Evolutionary conservation across 148 eudicot genomes (phyloP), one percentile per base, ranked within the genome.

Genomic region (Fallopia convolvulus): DNA sequence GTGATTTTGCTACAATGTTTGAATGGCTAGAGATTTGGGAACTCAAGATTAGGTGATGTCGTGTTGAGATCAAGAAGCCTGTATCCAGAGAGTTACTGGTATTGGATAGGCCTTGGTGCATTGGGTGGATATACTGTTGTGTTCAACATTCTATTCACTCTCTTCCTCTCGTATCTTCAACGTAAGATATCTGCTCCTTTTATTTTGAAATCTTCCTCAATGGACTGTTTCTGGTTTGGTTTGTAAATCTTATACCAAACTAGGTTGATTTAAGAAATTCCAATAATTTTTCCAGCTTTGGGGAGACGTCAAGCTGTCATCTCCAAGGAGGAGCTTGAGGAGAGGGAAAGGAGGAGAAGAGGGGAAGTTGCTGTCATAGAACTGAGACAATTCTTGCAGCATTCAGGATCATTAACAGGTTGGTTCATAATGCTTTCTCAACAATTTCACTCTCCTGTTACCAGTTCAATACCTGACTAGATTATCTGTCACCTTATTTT

Each of bases 71-170:
- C 90, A 47, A 84, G 97, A 72, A 85, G 93, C 83, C 81, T 95
- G 79, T 93, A 87, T 81, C 83, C 90, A 56, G 93, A 95, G 85
- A 89, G 88, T 76, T 93, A 93, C 80, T 95, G 99, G 97, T 95
- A 95, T 77, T 95, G 97, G 97, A 90, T 95, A 68, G 99, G 99
- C 70, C 77, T 93, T 70, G 97, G 92, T 74, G 98, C 88, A 78
- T 76, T 95, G 92, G 84, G 86, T 47, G 99, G 97, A 80, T 95
- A 92, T 77, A 87, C 87, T 65, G 33, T 91, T 76, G 72, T 95
- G 77, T 89, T 95, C 88, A 95, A 93, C 76, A 56, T 91, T 65
- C 89, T 95, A 61, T 95, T 93, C 83, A 93, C 97, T 33, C 12
- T 89, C 85, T 90, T 86, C 87, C 89, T 95, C 42, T 74, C 85